Evolutionary conservation across 1,284 basidiomycete genomes (phyloP).

Genomic region (Phellopilus nigrolimitatus): DNA sequence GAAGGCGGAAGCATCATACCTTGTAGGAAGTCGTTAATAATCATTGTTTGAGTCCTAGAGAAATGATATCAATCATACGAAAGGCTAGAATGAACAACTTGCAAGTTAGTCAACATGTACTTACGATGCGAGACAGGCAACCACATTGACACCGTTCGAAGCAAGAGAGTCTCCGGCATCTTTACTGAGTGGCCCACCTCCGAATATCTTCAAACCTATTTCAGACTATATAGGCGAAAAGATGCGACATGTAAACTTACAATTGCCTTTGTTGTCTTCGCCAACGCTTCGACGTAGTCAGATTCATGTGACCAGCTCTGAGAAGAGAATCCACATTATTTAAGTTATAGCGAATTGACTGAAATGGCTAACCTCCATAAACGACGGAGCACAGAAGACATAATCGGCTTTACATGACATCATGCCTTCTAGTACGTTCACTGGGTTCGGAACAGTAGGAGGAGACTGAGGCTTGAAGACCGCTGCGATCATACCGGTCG

Average conservation of each 20-base stretch:
- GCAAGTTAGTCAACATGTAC: background rate
- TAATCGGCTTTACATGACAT: slow-evolving; percentile 8
- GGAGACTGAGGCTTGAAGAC: slow-evolving; percentile 18
- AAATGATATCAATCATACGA: slow-evolving; percentile 7
- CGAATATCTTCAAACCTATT: slow-evolving; percentile 25
- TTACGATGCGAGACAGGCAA: slow-evolving; percentile 12
- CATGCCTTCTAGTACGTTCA: slow-evolving; percentile 9
- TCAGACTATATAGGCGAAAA: background rate
- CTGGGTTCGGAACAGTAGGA: slow-evolving; percentile 17
- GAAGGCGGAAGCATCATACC: background rate
- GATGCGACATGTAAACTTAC: background rate
- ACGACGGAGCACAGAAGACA: slow-evolving; percentile 10
- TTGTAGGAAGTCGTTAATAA: slow-evolving; percentile 6
- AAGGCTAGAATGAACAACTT: background rate
- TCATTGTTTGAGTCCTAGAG: slow-evolving; percentile 10
- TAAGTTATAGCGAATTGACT: background rate
- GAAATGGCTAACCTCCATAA: slow-evolving; percentile 13
- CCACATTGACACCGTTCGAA: slow-evolving; percentile 23
- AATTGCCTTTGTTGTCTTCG: slow-evolving; percentile 3
- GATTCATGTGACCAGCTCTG: slow-evolving; percentile 16
- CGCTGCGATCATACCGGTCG: slow-evolving; percentile 6
- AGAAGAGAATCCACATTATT: background rate
- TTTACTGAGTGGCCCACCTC: slow-evolving; percentile 29
- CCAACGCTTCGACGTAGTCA: background rate
- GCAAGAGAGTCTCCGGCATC: slow-evolving; percentile 27